Evolutionary conservation across 176 grass and related monocot species (phyloP), one percentile per base, ranked within the genome.

Genomic region (Musa acuminata): DNA sequence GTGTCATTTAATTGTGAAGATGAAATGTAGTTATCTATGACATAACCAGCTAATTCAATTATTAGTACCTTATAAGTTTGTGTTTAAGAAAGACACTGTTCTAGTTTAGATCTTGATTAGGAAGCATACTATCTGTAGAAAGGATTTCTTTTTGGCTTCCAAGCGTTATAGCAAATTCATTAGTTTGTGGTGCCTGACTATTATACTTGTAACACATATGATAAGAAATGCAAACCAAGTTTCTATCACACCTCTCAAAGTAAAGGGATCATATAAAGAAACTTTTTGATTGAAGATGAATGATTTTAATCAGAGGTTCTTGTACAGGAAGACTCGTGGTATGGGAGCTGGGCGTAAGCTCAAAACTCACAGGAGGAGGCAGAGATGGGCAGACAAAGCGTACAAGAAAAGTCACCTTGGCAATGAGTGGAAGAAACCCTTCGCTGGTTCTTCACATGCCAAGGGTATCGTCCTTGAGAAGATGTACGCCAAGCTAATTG

Each of bases 401-500:
- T 43, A 43, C 35, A 43, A 43, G 35, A 43, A 43, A 43, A 43
- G 27, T 43, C 35, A 72, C 55, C 71, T 72, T 72, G 71, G 71
- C 49, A 72, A 72, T 54, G 71, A 72, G 51, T 72, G 71, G 71
- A 72, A 72, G 51, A 72, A 72, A 50, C 71, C 71, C 12, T 72
- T 72, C 10, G 71, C 71, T 27, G 71, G 71, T 55, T 72, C 71
- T 25, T 72, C 71, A 27, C 71, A 72, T 72, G 71, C 71, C 71
- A 72, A 72, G 71, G 71, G 71, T 21, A 72, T 72, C 53, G 71
- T 72, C 20, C 71, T 72, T 27, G 71, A 72, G 13, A 72, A 72
- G 71, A 72, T 72, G 71, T 72, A 53, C 4, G 70, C 22, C 20
- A 72, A 72, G 54, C 12, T 19, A 16, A 55, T 55, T 5, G 0